phyloP scores from a whole-genome alignment of 1,139 yeast genomes.

The Zygosaccharomyces pseudobailii region DNA sequence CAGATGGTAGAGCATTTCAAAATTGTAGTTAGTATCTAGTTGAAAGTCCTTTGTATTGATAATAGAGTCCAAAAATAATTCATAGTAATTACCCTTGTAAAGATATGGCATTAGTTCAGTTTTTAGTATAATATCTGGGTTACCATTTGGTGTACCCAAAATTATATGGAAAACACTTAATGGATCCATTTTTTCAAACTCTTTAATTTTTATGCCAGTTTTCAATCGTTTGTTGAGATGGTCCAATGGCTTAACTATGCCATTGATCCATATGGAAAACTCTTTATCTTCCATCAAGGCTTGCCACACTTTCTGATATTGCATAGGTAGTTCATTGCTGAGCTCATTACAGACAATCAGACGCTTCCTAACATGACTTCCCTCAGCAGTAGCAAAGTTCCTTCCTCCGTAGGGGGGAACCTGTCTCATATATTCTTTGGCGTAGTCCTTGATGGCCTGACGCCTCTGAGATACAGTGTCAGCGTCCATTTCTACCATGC shows the following conservation, averaged over 20 bases:
- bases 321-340: conserved; percentile 14
- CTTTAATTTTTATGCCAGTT: conserved; percentile 14
- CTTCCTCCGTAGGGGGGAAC: conserved; percentile 7
- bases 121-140: conserved; percentile 6
- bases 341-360: conserved; percentile 23
- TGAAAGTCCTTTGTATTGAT: conserved; percentile 17
- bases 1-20: conserved; percentile 14
- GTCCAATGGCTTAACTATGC: conserved; percentile 26
- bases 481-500: conserved; percentile 24
- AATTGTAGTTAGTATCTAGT: conserved; percentile 15
- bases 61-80: conserved; percentile 15
- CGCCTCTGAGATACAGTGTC: conserved; percentile 16
- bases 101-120: conserved; percentile 26
- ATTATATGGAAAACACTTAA: conserved; percentile 16
- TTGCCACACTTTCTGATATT: conserved; percentile 23
- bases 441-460: conserved; percentile 12
- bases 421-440: conserved; percentile 12
- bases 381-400: conserved; percentile 1
- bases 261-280: conserved; percentile 23
- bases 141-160: conserved; percentile 4
- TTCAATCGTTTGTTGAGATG: conserved; percentile 18
- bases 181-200: conserved; percentile 18
- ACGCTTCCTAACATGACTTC: conserved; percentile 25
- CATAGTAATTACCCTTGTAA: conserved; percentile 9
- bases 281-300: conserved; percentile 6